phyloP scores from a whole-genome alignment of 805 yeast genomes.

The Candida bentonensis region DNA sequence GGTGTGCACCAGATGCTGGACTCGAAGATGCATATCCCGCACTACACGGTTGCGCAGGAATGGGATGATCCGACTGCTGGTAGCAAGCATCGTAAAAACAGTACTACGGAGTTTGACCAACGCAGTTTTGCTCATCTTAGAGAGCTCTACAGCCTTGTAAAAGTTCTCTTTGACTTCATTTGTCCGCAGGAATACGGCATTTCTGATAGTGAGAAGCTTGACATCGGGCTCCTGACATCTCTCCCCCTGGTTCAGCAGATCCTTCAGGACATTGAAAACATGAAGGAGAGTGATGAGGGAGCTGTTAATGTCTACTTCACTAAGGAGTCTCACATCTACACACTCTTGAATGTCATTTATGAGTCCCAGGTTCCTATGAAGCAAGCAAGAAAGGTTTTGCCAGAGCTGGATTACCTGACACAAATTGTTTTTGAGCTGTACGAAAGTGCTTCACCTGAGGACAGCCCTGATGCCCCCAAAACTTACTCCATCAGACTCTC shows the following conservation, averaged over 20 bases:
- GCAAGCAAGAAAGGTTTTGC: slow-evolving; percentile 86
- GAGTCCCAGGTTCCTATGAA: slow-evolving; percentile 92
- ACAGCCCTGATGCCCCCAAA: slow-evolving; percentile 36
- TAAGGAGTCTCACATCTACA: slow-evolving; percentile 92
- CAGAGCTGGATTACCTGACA: slow-evolving; percentile 89
- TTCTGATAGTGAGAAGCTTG: slow-evolving; percentile 86
- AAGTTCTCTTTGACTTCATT: slow-evolving; percentile 88
- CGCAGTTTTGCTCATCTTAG: slow-evolving; percentile 67
- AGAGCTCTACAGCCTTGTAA: slow-evolving; percentile 79
- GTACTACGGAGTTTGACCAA: slow-evolving; percentile 50
- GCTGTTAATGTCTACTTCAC: slow-evolving; percentile 89
- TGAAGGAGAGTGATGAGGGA: slow-evolving; percentile 67
- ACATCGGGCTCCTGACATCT: slow-evolving; percentile 88
- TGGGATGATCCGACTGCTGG: slow-evolving; percentile 1
- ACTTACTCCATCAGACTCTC: slow-evolving; percentile 82
- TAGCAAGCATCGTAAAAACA: slow-evolving; percentile 18
- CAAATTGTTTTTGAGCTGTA: slow-evolving; percentile 90
- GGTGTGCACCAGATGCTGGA: slow-evolving; percentile 21
- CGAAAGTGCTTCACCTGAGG: slow-evolving; percentile 48
- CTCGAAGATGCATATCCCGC: slow-evolving; percentile 17
- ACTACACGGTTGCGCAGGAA: slow-evolving; percentile 16
- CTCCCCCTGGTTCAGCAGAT: slow-evolving; percentile 87
- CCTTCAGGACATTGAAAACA: slow-evolving; percentile 61
- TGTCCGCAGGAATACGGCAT: slow-evolving; percentile 99
- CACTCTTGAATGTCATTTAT: slow-evolving; percentile 76